Evolutionary conservation across 2,329 filamentous ascomycete species (phyloP).

Genomic region (Bipolaris sorokiniana): DNA sequence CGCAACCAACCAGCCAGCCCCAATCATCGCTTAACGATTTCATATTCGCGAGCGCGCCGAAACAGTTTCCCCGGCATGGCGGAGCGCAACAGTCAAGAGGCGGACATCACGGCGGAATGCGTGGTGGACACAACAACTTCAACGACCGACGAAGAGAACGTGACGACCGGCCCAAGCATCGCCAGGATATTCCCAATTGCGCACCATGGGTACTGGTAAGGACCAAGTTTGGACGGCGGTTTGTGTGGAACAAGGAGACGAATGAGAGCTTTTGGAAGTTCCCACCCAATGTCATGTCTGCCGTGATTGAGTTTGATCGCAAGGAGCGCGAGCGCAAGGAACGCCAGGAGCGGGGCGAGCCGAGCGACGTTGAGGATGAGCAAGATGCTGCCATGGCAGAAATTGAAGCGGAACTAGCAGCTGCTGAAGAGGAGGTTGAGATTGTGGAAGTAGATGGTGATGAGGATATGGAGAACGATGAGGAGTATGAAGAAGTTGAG

Average conservation of each 20-base stretch:
- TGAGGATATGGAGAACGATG: constrained; percentile 61
- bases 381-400: constrained; percentile 43
- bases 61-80: constrained; percentile 25
- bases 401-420: constrained; percentile 41
- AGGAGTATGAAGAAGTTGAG: constrained; percentile 80
- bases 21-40: constrained; percentile 60
- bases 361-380: constrained; percentile 41
- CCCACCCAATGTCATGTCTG: constrained; percentile 82
- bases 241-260: constrained; percentile 86
- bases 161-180: constrained; percentile 79
- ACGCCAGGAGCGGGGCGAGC: constrained; percentile 55
- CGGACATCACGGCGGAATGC: constrained; percentile 47
- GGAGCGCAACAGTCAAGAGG: constrained; percentile 27
- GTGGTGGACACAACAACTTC: constrained; percentile 61
- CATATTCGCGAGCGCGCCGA: constrained; percentile 37
- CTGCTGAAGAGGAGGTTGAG: constrained; percentile 39
- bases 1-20: constrained; percentile 50
- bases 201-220: constrained; percentile 92
- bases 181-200: constrained; percentile 77
- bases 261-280: constrained; percentile 95
- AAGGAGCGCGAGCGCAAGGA: constrained; percentile 74
- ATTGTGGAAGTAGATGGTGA: constrained; percentile 47
- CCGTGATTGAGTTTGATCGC: constrained; percentile 69
- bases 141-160: constrained; percentile 71
- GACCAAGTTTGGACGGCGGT: constrained; percentile 86